phyloP scores from a whole-genome alignment of 208 protist species.

The Leishmania braziliensis region DNA sequence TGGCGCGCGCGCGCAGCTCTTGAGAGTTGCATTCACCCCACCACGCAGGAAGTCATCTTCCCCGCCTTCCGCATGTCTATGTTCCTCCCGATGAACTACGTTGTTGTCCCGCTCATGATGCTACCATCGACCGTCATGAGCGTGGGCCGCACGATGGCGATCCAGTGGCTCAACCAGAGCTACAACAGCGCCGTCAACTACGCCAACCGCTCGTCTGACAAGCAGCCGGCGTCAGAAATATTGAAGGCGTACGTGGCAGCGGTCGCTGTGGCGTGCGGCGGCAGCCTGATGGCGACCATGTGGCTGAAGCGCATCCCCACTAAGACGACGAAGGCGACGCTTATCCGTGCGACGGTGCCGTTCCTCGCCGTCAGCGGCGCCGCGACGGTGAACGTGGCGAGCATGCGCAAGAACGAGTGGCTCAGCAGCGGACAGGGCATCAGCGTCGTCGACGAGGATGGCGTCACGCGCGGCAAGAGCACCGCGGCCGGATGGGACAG shows the following conservation, averaged over 20 bases:
- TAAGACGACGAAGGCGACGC: conserved; percentile 51
- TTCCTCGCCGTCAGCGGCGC: conserved; percentile 81
- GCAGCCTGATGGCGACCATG: conserved; percentile 64
- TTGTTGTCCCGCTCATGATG: conserved; percentile 93
- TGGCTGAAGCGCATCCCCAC: conserved; percentile 59
- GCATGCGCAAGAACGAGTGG: conserved; percentile 92
- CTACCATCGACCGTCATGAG: conserved; percentile 66
- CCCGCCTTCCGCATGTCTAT: conserved; percentile 91
- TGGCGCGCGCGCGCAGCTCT: conserved; percentile 86
- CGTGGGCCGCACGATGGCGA: conserved; percentile 72
- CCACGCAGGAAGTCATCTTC: conserved; percentile 86
- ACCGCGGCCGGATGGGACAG: conserved; percentile 76
- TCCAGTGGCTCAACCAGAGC: conserved; percentile 95
- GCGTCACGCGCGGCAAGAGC: conserved; percentile 69
- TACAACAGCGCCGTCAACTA: conserved; percentile 95
- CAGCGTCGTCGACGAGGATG: conserved; percentile 87
- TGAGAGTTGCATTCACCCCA: conserved; percentile 92
- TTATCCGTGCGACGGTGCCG: conserved; percentile 85
- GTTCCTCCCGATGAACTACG: conserved; percentile 93
- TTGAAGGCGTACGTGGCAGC: conserved; percentile 80
- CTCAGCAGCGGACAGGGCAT: conserved; percentile 77
- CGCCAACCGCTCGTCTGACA: conserved; percentile 93
- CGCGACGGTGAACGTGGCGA: conserved; percentile 84
- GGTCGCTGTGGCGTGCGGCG: conserved; percentile 68
- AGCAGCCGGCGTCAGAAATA: conserved; percentile 79